A percentile compares a stretch with the other conserved stretches of the same genome.
Evolutionary conservation across 108 stramenopile genomes (phyloP).

Genomic region (Cyclotella sp.): DNA sequence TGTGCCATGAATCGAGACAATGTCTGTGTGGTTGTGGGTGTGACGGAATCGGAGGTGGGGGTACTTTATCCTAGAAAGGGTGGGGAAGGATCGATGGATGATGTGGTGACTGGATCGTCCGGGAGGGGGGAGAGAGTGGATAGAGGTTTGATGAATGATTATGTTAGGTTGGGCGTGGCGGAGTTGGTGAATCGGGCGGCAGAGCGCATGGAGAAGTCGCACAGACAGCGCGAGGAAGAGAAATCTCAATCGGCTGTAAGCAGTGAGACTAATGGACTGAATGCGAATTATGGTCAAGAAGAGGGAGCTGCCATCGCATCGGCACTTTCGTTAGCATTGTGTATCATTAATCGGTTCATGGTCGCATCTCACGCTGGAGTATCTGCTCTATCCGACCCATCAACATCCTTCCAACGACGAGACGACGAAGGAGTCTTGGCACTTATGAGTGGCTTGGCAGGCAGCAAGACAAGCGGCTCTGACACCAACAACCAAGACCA

Average conservation of each 20-base stretch:
- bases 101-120: conserved; percentile 46
- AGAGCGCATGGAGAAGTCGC: conserved; percentile 22
- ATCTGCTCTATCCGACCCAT: conserved; percentile 54
- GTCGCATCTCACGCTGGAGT: conserved; percentile 77
- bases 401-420: conserved; percentile 26
- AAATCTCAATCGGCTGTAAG: background rate
- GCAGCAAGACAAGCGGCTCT: conserved; percentile 20
- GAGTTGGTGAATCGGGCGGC: conserved; percentile 69
- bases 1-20: conserved; percentile 65
- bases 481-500: conserved; percentile 15
- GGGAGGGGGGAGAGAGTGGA: conserved; percentile 54
- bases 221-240: background rate
- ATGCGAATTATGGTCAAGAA: background rate
- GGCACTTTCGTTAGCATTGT: conserved; percentile 73
- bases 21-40: conserved; percentile 74
- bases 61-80: conserved; percentile 82
- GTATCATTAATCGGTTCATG: conserved; percentile 80
- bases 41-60: conserved; percentile 68
- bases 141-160: conserved; percentile 55
- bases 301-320: conserved; percentile 73
- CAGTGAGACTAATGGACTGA: background rate
- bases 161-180: conserved; percentile 70
- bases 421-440: conserved; percentile 83
- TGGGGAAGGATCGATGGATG: conserved; percentile 54
- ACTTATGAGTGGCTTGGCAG: conserved; percentile 47